phyloP scores from a whole-genome alignment of 805 yeast genomes.

The Starmerella tilneyi region DNA sequence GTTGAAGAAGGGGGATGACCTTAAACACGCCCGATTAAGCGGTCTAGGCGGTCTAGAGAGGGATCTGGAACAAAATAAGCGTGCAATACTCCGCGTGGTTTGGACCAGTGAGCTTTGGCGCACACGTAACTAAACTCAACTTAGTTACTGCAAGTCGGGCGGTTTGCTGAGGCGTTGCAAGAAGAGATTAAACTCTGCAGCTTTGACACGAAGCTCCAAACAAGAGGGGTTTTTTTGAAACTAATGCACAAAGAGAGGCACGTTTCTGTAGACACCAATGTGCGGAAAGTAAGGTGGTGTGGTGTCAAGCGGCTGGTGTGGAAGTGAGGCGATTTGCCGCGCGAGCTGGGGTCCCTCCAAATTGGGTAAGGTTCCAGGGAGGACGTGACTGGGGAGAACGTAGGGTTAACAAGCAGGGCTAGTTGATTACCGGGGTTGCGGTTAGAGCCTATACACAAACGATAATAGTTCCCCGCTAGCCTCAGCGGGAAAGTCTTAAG shows the following conservation, averaged over 20 bases:
- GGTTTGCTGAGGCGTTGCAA: too few species aligned
- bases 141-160: neutral
- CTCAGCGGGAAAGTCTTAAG: too few species aligned
- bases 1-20: neutral
- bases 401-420: neutral
- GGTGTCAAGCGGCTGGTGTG: slow-evolving; percentile 1
- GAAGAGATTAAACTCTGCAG: too few species aligned
- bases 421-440: slow-evolving; percentile 1
- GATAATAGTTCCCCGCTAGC: neutral
- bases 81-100: too few species aligned
- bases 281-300: neutral
- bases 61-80: too few species aligned
- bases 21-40: neutral
- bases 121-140: slow-evolving; percentile 7
- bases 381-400: neutral
- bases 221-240: neutral
- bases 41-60: neutral
- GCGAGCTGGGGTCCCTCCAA: slow-evolving; percentile 6
- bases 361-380: slow-evolving; percentile 6
- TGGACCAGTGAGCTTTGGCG: neutral
- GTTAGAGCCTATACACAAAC: neutral
- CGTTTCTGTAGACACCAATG: neutral
- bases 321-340: slow-evolving; percentile 4
- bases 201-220: neutral
- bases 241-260: neutral